phyloP scores from a whole-genome alignment of 73 alveolate species.

The Tetrahymena malaccensis region DNA sequence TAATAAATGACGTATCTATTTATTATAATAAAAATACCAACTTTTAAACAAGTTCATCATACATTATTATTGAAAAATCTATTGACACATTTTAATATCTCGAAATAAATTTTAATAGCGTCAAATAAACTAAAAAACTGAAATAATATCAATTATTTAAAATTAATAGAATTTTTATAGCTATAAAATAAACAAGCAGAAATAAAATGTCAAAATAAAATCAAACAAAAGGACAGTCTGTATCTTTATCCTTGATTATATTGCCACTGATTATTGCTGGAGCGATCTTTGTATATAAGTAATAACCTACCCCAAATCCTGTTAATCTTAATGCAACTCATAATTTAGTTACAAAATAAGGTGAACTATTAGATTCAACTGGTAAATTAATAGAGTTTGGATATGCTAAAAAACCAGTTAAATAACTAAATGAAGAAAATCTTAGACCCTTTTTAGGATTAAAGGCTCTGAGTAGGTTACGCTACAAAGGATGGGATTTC shows the following conservation, averaged over 20 bases:
- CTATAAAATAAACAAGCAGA: neutral
- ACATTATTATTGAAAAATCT: neutral
- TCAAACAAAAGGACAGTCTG: neutral
- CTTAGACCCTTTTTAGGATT: neutral
- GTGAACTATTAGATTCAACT: neutral
- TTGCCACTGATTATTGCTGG: neutral
- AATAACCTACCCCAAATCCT: neutral
- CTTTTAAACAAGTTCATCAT: too few species aligned
- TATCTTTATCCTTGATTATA: neutral
- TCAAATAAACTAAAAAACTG: too few species aligned
- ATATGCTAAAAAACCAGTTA: neutral
- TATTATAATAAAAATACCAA: too few species aligned
- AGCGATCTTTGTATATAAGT: neutral
- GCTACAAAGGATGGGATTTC: neutral
- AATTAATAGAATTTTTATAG: too few species aligned
- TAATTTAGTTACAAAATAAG: neutral
- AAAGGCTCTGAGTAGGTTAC: neutral
- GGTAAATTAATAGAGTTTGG: neutral
- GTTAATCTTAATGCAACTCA: neutral
- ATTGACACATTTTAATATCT: too few species aligned
- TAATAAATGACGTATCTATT: neutral
- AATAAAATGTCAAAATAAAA: neutral
- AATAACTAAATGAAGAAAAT: neutral
- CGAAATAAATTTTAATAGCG: too few species aligned
- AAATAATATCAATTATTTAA: too few species aligned